Evolutionary conservation across 306 rosid species (phyloP), one percentile per base, ranked within the genome.

Genomic region (Trifolium fragiferum): DNA sequence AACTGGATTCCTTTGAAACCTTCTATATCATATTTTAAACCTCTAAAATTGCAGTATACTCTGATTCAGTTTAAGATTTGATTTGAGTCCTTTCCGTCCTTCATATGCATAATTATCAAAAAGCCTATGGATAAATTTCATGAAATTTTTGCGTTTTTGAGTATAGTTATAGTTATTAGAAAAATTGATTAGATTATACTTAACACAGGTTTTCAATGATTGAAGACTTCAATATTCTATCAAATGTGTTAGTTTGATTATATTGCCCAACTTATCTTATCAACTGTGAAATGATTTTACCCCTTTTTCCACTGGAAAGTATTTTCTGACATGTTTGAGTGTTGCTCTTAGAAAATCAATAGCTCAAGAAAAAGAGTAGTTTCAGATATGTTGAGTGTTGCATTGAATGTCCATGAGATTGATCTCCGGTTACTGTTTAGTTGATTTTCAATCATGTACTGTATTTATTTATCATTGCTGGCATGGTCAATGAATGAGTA

Each of bases 101-200:
- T 79, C 18, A 4, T 65, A 43, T 72, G 68, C 38, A 54, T 47
- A 64, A 64, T 19, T 32, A 53, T 57, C 66, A 53, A 9, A 62
- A 75, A 50, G 16, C 9, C 47, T 51, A 2, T 2, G 2, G 46
- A 51, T 27, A 74, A 70, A 27, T 41, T 80, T 61, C 73, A 20
- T 44, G 46, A 5, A 18, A 49, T 0, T 68, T 61, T 46, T 3
- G 63, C n/a, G 15, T 55, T 8, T 63, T 41, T 62, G 47, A 19
- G 30, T 7, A 54, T 9, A 54, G 60, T 51, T 21, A 21, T 21
- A 53, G 59, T 30, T 30, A 4, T 30, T 30, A 30, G 32, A 27
- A 27, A 27, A 27, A 27, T 27, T 27, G 32, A 3, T 27, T 27
- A 27, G 5, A 27, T 27, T 27, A 27, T 27, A 27, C 32, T 27